phyloP scores from a whole-genome alignment of 1,284 basidiomycete genomes.

The Pterulicium gracile region DNA sequence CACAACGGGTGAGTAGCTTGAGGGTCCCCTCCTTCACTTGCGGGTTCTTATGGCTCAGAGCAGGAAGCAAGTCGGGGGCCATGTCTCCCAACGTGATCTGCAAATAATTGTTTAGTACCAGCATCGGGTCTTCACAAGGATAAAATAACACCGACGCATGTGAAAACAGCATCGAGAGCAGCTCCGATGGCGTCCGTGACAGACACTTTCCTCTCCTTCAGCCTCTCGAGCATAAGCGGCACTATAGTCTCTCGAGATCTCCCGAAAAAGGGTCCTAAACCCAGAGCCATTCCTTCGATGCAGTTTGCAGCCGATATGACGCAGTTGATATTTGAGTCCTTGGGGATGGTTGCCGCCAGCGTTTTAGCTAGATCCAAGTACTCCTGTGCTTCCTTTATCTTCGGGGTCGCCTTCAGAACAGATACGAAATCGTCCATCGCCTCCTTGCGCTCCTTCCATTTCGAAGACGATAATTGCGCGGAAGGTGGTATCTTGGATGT shows the following conservation, averaged over 20 bases:
- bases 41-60: slow-evolving; percentile 88
- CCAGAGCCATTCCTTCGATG: slow-evolving; percentile 80
- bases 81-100: slow-evolving; percentile 79
- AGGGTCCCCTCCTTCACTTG: slow-evolving; percentile 93
- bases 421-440: slow-evolving; percentile 78
- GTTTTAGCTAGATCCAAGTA: slow-evolving; percentile 67
- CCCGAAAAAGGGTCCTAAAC: slow-evolving; percentile 67
- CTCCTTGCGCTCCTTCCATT: slow-evolving; percentile 98
- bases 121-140: too few species aligned
- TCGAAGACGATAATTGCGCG: slow-evolving; percentile 72
- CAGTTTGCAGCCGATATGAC: slow-evolving; percentile 85
- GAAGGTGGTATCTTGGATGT: slow-evolving; percentile 66
- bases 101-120: too few species aligned
- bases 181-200: slow-evolving; percentile 86
- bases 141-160: slow-evolving; percentile 47
- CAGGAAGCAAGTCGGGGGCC: slow-evolving; percentile 73
- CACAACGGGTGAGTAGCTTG: slow-evolving; percentile 79
- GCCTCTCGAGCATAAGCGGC: slow-evolving; percentile 74
- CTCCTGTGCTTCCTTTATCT: slow-evolving; percentile 71
- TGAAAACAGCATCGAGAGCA: slow-evolving; percentile 86
- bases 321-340: slow-evolving; percentile 94
- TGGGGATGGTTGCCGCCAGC: slow-evolving; percentile 73
- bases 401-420: slow-evolving; percentile 62
- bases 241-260: slow-evolving; percentile 70
- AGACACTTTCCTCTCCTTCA: slow-evolving; percentile 91